Evolutionary conservation across 2,329 filamentous ascomycete species (phyloP).

Genomic region (Clonostachys solani): DNA sequence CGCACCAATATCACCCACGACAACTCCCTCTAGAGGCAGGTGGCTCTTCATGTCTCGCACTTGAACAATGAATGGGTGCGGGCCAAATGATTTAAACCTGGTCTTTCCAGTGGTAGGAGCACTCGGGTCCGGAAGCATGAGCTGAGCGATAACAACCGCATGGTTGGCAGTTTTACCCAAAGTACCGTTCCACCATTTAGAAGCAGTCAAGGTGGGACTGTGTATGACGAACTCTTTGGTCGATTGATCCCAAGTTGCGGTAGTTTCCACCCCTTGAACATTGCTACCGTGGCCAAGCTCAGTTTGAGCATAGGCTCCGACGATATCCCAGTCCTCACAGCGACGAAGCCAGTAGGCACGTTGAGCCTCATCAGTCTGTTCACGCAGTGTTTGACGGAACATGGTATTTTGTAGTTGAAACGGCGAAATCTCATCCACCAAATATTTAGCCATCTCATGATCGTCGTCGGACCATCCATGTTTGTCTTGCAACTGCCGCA

Average conservation of each 20-base stretch:
- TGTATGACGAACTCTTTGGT: constrained; percentile 62
- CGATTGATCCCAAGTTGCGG: constrained; percentile 2
- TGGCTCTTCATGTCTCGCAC: constrained; percentile 69
- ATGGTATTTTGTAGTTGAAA: constrained; percentile 1
- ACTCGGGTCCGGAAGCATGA: constrained; percentile 42
- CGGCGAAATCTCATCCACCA: not conserved
- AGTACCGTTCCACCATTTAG: constrained; percentile 83
- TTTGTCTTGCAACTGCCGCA: not conserved
- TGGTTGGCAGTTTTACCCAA: constrained; percentile 72
- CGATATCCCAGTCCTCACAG: not conserved
- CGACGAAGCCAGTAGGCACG: not conserved
- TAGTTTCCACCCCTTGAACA: constrained; percentile 2
- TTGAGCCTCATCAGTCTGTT: not conserved
- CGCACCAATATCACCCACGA: constrained; percentile 76
- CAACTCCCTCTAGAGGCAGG: constrained; percentile 61
- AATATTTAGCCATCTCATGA: not conserved
- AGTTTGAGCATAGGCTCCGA: constrained; percentile 3
- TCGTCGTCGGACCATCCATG: not conserved
- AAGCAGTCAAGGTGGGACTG: constrained; percentile 68
- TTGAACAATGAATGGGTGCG: constrained; percentile 74
- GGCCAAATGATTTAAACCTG: constrained; percentile 64
- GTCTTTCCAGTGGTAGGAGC: not conserved
- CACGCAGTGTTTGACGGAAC: constrained; percentile 2
- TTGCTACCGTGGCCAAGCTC: constrained; percentile 3
- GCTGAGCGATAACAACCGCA: constrained; percentile 75